Conservation (phyloP, 2,329 filamentous ascomycete species). For the Penicillium frequentans region DNA sequence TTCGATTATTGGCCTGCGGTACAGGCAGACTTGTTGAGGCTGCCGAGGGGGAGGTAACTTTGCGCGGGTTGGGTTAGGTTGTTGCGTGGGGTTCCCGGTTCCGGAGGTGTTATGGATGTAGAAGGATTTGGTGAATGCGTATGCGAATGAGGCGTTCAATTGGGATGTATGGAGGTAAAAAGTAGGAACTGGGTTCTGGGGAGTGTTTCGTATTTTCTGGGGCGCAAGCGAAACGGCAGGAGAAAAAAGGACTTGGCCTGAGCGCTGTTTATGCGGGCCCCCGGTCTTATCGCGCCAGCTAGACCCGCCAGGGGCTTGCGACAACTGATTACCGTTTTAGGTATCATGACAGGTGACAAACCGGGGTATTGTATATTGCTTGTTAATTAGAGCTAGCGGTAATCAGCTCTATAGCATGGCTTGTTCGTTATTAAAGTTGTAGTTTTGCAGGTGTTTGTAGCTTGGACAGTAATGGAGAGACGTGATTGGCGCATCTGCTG, state of each 20-base stretch:
- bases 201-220: background rate
- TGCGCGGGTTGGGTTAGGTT: background rate
- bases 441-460: background rate
- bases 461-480: background rate
- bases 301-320: slow-evolving; percentile 13
- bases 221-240: background rate
- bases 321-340: slow-evolving; percentile 5
- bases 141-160: background rate
- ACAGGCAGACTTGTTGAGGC: background rate
- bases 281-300: slow-evolving; percentile 19
- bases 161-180: background rate
- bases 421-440: background rate
- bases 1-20: background rate
- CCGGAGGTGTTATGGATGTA: background rate
- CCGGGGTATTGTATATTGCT: background rate
- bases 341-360: slow-evolving; percentile 7
- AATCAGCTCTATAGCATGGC: background rate
- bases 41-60: background rate
- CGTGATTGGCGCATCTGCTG: background rate
- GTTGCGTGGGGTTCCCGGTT: background rate
- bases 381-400: background rate
- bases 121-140: background rate
- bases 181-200: background rate
- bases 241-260: slow-evolving; percentile 19
- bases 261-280: slow-evolving; percentile 22